These are phyloP conservation scores for Neocucurbitaria cava DNA, from an alignment of 2,329 filamentous ascomycete species.

Conservation along the genomic window DNA sequence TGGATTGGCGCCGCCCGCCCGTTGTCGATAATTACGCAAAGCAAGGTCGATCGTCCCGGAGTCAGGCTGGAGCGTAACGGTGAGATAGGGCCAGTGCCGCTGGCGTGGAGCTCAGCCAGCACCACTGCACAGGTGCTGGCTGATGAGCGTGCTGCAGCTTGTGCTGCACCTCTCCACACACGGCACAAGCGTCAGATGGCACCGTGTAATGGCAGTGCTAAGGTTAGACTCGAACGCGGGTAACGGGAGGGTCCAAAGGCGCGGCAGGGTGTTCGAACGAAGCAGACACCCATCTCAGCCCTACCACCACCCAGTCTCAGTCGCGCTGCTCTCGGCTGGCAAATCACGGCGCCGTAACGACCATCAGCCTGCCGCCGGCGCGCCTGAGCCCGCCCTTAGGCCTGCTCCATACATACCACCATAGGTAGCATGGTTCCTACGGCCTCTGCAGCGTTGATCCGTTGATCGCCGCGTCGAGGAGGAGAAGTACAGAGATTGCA, in stretches of 20 bases:
- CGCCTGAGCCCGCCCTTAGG: slow-evolving; percentile 3
- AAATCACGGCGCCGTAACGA: slow-evolving; percentile 7
- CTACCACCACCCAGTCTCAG: slow-evolving; percentile 19
- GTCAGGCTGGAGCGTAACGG: slow-evolving; percentile 19
- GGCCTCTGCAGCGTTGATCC: neutral
- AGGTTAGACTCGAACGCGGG: slow-evolving; percentile 20
- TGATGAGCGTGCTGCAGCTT: slow-evolving; percentile 9
- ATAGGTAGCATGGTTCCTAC: neutral
- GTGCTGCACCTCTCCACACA: slow-evolving; percentile 22
- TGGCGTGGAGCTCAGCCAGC: slow-evolving; percentile 6
- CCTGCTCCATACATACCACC: slow-evolving; percentile 2
- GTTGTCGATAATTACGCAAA: slow-evolving; percentile 27
- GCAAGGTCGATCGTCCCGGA: slow-evolving; percentile 24
- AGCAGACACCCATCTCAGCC: slow-evolving; percentile 23
- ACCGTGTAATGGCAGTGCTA: too few species aligned
- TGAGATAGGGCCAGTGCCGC: slow-evolving; percentile 18
- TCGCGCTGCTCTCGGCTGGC: neutral
- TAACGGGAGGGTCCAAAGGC: slow-evolving; percentile 11
- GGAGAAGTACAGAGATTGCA: slow-evolving; percentile 1
- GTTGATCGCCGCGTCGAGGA: slow-evolving; percentile 8
- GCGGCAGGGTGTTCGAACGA: neutral
- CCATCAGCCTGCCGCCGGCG: slow-evolving; percentile 9
- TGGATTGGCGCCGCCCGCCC: slow-evolving; percentile 28
- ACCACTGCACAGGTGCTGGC: neutral
- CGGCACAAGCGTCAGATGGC: slow-evolving; percentile 21